Evolutionary conservation across 202 grass and related monocot species (phyloP).

Genomic region (Setaria italica): DNA sequence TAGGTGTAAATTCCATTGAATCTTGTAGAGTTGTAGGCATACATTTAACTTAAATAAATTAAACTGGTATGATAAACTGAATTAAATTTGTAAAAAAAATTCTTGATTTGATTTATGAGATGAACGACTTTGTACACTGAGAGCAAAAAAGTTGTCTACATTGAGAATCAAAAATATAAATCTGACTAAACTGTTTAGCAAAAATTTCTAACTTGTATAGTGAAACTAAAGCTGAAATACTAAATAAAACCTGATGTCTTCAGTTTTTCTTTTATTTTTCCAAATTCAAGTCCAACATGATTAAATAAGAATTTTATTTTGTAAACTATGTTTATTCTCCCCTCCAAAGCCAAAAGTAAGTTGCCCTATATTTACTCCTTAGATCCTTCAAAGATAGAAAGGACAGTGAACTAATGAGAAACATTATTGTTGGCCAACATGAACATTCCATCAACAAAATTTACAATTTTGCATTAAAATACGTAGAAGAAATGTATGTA

Average conservation of each 20-base stretch:
- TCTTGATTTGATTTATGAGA: not conserved
- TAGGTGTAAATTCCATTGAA: not conserved
- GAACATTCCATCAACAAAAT: slow-evolving; percentile 6
- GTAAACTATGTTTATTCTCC: not conserved
- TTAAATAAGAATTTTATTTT: not conserved
- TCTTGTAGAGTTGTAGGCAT: not conserved
- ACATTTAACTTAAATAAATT: slow-evolving; percentile 2
- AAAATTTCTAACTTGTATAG: not conserved
- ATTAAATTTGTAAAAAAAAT: not conserved
- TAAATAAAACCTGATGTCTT: not conserved
- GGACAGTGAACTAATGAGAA: slow-evolving; percentile 11
- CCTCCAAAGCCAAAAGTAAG: not conserved
- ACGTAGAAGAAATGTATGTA: not conserved
- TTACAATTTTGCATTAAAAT: not conserved
- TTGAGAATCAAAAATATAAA: slow-evolving; percentile 2
- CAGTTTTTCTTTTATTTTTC: not conserved
- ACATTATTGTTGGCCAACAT: not conserved
- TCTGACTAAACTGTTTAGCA: not conserved
- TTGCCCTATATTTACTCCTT: not conserved
- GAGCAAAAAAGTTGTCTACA: not conserved
- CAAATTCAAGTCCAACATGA: not conserved
- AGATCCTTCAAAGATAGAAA: slow-evolving; percentile 9
- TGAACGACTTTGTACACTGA: not conserved
- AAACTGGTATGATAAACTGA: not conserved
- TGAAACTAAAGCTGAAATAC: not conserved